Percentiles rank a stretch among this genome's conserved stretches.
Evolutionary conservation across 345 rosid species (phyloP).

Genomic region (Hibiscus trionum): DNA sequence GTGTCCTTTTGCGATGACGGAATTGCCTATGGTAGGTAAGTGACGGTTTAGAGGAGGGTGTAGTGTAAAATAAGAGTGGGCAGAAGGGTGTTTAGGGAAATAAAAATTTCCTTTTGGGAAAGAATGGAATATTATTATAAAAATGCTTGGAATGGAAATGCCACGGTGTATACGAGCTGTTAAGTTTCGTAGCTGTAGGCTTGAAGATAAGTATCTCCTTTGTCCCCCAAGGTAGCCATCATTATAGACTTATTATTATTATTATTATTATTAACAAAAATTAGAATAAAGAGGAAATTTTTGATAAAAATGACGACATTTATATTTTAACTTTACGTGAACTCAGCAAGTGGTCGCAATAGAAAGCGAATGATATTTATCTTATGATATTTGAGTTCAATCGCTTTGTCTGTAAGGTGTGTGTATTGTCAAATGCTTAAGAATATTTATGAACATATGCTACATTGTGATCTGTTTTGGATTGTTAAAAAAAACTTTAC

Average conservation of each 20-base stretch:
- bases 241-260: not conserved
- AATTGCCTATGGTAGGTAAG: constrained; percentile 19
- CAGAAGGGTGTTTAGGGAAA: constrained; percentile 9
- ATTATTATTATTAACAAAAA: not conserved
- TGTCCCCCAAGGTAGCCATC: constrained; percentile 30
- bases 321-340: not conserved
- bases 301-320: not conserved
- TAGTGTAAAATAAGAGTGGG: not conserved
- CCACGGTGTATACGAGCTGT: constrained; percentile 23
- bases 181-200: constrained; percentile 1
- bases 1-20: constrained; percentile 5
- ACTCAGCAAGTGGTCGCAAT: too few species aligned
- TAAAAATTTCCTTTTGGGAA: not conserved
- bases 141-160: constrained; percentile 13
- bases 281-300: not conserved
- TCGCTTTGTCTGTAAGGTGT: too few species aligned
- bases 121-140: not conserved
- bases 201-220: constrained; percentile 27
- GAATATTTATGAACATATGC: too few species aligned
- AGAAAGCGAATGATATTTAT: too few species aligned
- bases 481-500: too few species aligned
- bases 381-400: too few species aligned
- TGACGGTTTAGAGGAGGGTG: not conserved
- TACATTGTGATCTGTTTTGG: too few species aligned
- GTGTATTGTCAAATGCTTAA: too few species aligned